Conservation (phyloP, 768 basidiomycete species). For the Galerina marginata region DNA sequence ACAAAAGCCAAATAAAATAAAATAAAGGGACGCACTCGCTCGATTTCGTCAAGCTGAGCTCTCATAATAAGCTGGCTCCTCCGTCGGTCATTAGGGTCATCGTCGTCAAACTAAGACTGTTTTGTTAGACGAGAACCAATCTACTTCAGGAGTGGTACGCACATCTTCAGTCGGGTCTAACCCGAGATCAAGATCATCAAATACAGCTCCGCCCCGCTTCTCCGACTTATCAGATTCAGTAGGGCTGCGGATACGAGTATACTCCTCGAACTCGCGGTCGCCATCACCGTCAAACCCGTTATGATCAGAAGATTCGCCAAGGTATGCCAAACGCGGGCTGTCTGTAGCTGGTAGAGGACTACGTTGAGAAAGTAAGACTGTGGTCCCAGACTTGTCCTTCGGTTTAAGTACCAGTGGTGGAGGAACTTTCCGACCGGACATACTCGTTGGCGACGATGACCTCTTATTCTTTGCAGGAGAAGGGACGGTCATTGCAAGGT, state of each 20-base stretch:
- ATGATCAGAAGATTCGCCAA: slow-evolving; percentile 34
- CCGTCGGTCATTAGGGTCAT: slow-evolving; percentile 76
- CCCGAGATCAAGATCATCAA: slow-evolving; percentile 57
- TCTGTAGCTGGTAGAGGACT: slow-evolving; percentile 45
- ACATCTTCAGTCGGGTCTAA: slow-evolving; percentile 53
- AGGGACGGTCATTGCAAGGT: slow-evolving; percentile 42
- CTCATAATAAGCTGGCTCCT: slow-evolving; percentile 78
- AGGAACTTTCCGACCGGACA: slow-evolving; percentile 51
- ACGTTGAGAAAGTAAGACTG: slow-evolving; percentile 39
- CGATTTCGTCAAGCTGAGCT: slow-evolving; percentile 80
- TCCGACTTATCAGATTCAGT: slow-evolving; percentile 35
- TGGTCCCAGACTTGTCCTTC: slow-evolving; percentile 33
- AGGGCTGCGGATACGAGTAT: slow-evolving; percentile 37
- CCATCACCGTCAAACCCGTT: slow-evolving; percentile 19
- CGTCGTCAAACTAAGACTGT: slow-evolving; percentile 59
- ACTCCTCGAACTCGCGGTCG: slow-evolving; percentile 30
- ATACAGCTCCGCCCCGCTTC: slow-evolving; percentile 55
- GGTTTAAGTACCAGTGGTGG: slow-evolving; percentile 61
- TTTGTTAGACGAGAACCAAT: slow-evolving; percentile 15
- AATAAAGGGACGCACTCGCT: slow-evolving; percentile 49
- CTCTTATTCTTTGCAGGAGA: slow-evolving; percentile 39
- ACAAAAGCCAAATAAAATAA: neutral
- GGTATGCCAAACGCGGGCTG: slow-evolving; percentile 49
- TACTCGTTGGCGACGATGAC: slow-evolving; percentile 36
- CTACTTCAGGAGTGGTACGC: slow-evolving; percentile 18